These are phyloP conservation scores for Scorias spongiosa DNA, from an alignment of 2,329 filamentous ascomycete species.

Conservation along the genomic window DNA sequence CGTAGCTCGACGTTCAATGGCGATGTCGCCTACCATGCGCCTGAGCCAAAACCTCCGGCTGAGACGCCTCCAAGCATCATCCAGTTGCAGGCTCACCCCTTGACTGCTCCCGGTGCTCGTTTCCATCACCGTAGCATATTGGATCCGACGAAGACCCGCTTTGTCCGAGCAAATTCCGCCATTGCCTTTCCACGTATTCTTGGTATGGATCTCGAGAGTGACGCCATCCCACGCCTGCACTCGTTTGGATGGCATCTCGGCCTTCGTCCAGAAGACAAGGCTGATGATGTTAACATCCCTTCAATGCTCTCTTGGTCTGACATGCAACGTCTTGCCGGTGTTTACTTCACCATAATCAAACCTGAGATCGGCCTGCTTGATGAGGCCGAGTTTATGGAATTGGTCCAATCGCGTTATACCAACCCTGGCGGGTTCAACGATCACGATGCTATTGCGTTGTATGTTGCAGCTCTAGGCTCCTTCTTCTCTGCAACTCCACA, in stretches of 20 bases:
- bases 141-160: slow-evolving; percentile 20
- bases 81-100: slow-evolving; percentile 18
- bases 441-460: slow-evolving; percentile 36
- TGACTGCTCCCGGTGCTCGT: slow-evolving; percentile 19
- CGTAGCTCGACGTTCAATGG: slow-evolving; percentile 12
- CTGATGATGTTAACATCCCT: slow-evolving; percentile 13
- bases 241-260: slow-evolving; percentile 42
- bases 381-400: slow-evolving; percentile 18
- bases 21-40: slow-evolving; percentile 7
- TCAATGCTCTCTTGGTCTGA: slow-evolving; percentile 15
- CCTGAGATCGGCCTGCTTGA: slow-evolving; percentile 37
- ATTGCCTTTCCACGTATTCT: slow-evolving; percentile 40
- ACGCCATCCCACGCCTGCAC: slow-evolving; percentile 37
- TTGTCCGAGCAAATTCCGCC: slow-evolving; percentile 25
- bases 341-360: slow-evolving; percentile 40
- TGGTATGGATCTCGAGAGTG: slow-evolving; percentile 38
- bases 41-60: slow-evolving; percentile 3
- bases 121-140: slow-evolving; percentile 22
- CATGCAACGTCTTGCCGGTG: slow-evolving; percentile 15
- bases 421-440: slow-evolving; percentile 17
- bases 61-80: slow-evolving; percentile 13
- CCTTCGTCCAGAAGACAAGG: slow-evolving; percentile 13
- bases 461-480: slow-evolving; percentile 40
- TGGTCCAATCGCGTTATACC: slow-evolving; percentile 12
- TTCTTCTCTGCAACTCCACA: slow-evolving; percentile 34